Base-by-base conservation (phyloP, 441 rosid species). In the Eutrema salsugineum region DNA sequence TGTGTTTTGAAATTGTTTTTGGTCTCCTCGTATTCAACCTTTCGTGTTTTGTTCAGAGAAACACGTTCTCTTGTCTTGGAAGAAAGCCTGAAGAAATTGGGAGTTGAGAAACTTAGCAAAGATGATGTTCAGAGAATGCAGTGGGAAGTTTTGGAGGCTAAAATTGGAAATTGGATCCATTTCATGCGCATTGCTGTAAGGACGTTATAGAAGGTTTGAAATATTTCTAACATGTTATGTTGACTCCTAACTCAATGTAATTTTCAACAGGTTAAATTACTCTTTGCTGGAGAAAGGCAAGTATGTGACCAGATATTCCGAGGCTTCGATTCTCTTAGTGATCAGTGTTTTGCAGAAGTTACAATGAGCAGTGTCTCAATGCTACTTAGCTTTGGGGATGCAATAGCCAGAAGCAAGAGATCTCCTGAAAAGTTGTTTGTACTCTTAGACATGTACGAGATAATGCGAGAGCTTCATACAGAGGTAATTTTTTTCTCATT, bases 351-450 rank as follows among this genome's bases (percentile, higher is more conserved):
- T 74, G 94, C 97, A 59, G 96, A 90, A 76, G 96, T 91, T 72
- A 84, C 97, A 10, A 50, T 87, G 32, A 82, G 84, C 66, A 89
- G 98, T 77, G 94, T 94, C 60, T 82, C 91, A 57, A 85, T 89
- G 84, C 93, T 94, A 63, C 99, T 94, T 77, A 94, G 99, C 86
- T 94, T 94, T 84, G 99, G 98, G 27, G 99, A 94, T 73, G 99
- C 97, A 38, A 94, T 94, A 83, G 97, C 99, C 55, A 90, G 72
- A 74, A 94, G 99, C 93, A 94, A 94, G 86, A 84, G 98, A 74
- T 94, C 98, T 38, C 99, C 99, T 19, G 99, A 94, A 81, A 94
- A 94, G 80, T 83, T 94, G 75, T 92, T 94, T 83, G 99, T 94
- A 54, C 97, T 94, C 81, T 82, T 94, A 72, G 98, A 94, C 83